phyloP scores from a whole-genome alignment of 164 flowering plant genomes.

The Tetracentron sinense region DNA sequence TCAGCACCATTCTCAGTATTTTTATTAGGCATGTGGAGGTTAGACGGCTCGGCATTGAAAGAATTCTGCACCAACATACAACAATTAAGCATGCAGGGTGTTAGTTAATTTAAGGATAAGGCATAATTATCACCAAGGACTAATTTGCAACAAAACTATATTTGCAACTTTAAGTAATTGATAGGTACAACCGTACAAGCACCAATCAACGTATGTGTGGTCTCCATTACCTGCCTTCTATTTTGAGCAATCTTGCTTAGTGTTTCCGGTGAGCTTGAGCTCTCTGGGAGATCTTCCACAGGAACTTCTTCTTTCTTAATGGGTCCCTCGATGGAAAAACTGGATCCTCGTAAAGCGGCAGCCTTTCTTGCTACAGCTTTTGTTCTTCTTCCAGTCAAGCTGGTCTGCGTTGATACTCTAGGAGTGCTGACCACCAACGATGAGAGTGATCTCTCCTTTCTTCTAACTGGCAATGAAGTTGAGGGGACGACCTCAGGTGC shows the following conservation, averaged over 20 bases:
- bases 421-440: constrained; percentile 29
- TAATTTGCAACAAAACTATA: neutral
- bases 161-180: neutral
- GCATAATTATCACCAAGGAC: too few relatives aligned
- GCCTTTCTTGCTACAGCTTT: constrained; percentile 11
- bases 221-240: constrained; percentile 54
- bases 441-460: constrained; percentile 65
- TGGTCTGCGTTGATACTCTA: neutral
- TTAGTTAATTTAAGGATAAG: neutral
- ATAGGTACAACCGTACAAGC: neutral
- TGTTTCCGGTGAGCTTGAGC: constrained; percentile 68
- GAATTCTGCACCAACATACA: constrained; percentile 44
- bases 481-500: constrained; percentile 12
- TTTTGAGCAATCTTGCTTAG: constrained; percentile 38
- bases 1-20: constrained; percentile 41
- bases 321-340: neutral
- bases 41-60: constrained; percentile 46
- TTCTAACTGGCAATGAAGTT: constrained; percentile 21
- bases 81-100: constrained; percentile 1
- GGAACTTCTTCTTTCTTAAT: constrained; percentile 27
- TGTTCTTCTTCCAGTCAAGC: constrained; percentile 6
- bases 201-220: neutral
- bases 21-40: constrained; percentile 28
- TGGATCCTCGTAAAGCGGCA: constrained; percentile 18
- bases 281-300: constrained; percentile 39